phyloP scores from a whole-genome alignment of 139 green algal species.

The Asterochloris erici region DNA sequence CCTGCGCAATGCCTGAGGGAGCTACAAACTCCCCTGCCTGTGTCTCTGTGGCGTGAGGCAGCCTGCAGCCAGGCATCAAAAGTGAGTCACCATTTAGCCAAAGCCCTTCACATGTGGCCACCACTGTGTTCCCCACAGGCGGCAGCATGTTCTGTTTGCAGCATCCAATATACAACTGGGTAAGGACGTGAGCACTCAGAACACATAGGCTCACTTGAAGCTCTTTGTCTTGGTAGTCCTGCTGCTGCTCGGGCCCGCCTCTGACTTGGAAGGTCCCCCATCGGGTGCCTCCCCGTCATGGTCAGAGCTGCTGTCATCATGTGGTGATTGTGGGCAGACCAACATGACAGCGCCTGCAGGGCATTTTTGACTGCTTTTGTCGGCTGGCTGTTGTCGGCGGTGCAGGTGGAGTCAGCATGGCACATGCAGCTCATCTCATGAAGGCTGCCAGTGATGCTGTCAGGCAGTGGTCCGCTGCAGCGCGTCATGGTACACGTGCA shows the following conservation, averaged over 20 bases:
- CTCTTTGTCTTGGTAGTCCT: neutral
- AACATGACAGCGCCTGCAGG: constrained; percentile 11
- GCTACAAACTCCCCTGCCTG: constrained; percentile 1
- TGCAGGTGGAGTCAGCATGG: neutral
- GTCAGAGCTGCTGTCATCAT: neutral
- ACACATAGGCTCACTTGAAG: neutral
- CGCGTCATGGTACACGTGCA: neutral
- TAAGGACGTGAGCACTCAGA: neutral
- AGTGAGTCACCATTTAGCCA: neutral
- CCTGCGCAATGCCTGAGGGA: neutral
- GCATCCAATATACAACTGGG: neutral
- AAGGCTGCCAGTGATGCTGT: neutral
- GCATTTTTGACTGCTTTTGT: neutral
- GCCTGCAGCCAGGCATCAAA: neutral
- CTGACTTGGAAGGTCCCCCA: neutral
- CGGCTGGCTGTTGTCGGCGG: neutral
- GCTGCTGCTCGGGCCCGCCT: neutral
- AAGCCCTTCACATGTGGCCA: neutral
- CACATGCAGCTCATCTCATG: neutral
- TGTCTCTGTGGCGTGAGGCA: neutral
- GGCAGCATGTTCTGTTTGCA: neutral
- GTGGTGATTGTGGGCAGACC: constrained; percentile 2
- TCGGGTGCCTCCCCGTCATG: neutral
- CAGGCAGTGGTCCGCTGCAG: neutral
- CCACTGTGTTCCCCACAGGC: neutral